phyloP scores from a whole-genome alignment of 2,329 filamentous ascomycete species.

The Aspergillus sp. region DNA sequence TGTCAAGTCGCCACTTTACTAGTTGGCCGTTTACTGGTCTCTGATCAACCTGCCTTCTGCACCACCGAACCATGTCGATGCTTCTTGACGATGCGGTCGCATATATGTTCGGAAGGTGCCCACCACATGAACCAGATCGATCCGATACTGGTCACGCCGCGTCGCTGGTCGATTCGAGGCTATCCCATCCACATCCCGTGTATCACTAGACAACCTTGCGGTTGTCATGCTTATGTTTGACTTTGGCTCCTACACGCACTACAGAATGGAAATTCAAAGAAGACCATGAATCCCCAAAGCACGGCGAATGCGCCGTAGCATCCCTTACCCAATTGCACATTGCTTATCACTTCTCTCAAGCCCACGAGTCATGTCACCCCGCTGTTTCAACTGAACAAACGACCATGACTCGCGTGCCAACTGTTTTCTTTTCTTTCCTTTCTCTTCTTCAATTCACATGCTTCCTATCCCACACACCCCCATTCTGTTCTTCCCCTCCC shows the following conservation, averaged over 20 bases:
- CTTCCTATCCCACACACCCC: neutral
- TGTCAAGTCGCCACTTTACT: conserved; percentile 71
- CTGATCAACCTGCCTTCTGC: neutral
- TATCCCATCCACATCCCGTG: conserved; percentile 17
- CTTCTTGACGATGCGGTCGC: conserved; percentile 11
- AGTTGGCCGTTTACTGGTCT: conserved; percentile 29
- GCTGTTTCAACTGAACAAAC: neutral
- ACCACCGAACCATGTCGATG: conserved; percentile 9
- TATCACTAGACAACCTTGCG: conserved; percentile 15
- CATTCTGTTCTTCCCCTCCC: neutral
- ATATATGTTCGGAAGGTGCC: conserved; percentile 14
- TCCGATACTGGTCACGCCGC: conserved; percentile 41
- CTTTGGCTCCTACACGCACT: conserved; percentile 11
- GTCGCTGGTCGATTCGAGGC: conserved; percentile 21
- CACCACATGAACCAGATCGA: conserved; percentile 24
- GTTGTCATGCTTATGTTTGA: conserved; percentile 9
- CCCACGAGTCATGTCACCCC: neutral
- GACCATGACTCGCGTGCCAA: neutral
- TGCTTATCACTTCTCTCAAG: neutral
- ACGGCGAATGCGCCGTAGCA: neutral
- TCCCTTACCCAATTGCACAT: neutral
- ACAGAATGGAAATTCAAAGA: conserved; percentile 10
- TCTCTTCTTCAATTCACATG: conserved; percentile 7
- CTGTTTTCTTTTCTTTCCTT: neutral
- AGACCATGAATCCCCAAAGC: neutral